Evolutionary conservation across 2,329 filamentous ascomycete genomes (phyloP).

Genomic region (Aureobasidium sp.): DNA sequence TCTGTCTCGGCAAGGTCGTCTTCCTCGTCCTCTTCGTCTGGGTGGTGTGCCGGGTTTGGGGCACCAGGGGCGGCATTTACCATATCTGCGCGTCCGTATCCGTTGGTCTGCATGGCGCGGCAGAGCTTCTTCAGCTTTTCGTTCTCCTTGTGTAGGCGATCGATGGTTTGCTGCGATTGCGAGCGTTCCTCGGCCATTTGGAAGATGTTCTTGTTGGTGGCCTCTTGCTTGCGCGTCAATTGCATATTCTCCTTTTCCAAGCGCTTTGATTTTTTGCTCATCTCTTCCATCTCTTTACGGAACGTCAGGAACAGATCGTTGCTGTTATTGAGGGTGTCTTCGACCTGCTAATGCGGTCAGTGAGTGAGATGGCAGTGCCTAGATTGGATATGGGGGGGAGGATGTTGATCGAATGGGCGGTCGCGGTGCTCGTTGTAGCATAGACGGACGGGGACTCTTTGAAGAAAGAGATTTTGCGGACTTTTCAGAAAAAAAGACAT

Average conservation of each 20-base stretch:
- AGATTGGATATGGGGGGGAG: conserved; percentile 2
- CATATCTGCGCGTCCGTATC: conserved; percentile 51
- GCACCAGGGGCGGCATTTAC: conserved; percentile 19
- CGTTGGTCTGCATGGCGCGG: conserved; percentile 92
- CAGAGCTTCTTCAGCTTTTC: conserved; percentile 91
- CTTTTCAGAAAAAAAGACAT: background rate
- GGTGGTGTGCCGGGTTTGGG: conserved; percentile 19
- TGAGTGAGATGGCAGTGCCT: conserved; percentile 24
- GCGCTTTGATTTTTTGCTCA: conserved; percentile 97
- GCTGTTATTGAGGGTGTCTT: conserved; percentile 96
- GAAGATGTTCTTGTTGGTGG: conserved; percentile 88
- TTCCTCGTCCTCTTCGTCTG: conserved; percentile 30
- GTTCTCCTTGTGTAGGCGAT: conserved; percentile 75
- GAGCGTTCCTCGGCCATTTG: conserved; percentile 94
- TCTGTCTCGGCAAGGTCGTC: conserved; percentile 44
- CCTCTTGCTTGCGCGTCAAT: conserved; percentile 85
- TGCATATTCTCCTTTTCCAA: conserved; percentile 93
- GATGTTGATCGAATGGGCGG: background rate
- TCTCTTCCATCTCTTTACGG: conserved; percentile 98
- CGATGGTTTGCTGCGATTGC: conserved; percentile 65
- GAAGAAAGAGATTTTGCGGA: background rate
- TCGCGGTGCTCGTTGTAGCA: background rate
- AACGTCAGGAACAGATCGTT: conserved; percentile 97
- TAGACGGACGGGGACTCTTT: conserved; percentile 1
- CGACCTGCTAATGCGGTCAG: conserved; percentile 63